Conservation (phyloP, 257 asterid species). For the Solanum etuberosum region DNA sequence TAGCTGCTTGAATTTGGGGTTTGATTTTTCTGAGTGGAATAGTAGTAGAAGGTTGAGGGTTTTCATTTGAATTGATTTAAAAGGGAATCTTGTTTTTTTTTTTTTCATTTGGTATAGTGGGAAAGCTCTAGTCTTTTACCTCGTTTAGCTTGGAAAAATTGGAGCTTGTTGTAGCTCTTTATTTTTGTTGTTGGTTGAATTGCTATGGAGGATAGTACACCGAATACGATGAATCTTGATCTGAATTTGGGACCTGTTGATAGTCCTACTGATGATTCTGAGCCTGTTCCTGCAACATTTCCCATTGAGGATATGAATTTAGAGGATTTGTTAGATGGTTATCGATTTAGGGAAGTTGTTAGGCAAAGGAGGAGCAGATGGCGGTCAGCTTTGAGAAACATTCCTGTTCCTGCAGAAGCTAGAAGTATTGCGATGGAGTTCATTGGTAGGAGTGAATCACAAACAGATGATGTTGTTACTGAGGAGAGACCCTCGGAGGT, state of each 20-base stretch:
- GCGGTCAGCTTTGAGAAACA: constrained; percentile 62
- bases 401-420: constrained; percentile 57
- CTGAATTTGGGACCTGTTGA: constrained; percentile 86
- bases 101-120: constrained; percentile 1
- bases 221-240: constrained; percentile 71
- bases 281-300: constrained; percentile 23
- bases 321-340: constrained; percentile 57
- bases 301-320: constrained; percentile 49
- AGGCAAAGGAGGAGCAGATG: constrained; percentile 52
- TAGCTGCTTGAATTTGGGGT: not conserved
- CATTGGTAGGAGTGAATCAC: constrained; percentile 37
- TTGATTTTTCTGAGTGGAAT: not conserved
- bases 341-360: constrained; percentile 38
- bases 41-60: constrained; percentile 1
- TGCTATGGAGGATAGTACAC: constrained; percentile 56
- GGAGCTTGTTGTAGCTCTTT: not conserved
- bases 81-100: not conserved
- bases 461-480: constrained; percentile 54
- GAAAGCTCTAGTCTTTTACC: not conserved
- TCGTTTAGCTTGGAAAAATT: constrained; percentile 7
- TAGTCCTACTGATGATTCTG: constrained; percentile 38
- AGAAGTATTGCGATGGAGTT: constrained; percentile 56
- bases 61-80: constrained; percentile 9
- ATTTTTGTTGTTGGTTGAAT: not conserved
- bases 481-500: constrained; percentile 36